Evolutionary conservation across 768 basidiomycete species (phyloP), one percentile per base, ranked within the genome.

Genomic region (Asterophora lycoperdoides): DNA sequence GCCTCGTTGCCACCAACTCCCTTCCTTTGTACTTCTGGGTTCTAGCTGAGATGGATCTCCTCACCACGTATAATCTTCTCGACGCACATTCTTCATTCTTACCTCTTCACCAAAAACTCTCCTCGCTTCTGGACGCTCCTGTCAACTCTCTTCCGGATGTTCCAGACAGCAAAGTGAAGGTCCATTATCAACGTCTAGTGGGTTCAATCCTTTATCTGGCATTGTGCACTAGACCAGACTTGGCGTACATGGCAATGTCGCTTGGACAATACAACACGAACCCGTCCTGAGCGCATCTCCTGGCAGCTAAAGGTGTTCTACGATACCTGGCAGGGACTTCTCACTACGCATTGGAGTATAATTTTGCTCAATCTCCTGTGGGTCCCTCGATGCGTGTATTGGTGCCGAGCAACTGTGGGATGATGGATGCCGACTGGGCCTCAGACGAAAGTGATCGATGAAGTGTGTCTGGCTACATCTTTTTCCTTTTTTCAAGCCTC

Each of bases 341-440:
- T 1, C 55, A 66, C 18, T 47, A 48, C 4, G 29, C 44, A 0
- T 43, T 69, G 1, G 54, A 55, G 10, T 68, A 58, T 28, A 49
- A 44, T 14, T 44, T 38, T 29, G 6, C 8, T 20, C 33, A 44
- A 11, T 10, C 19, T 18, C 35, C n/a, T 1, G 19, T 28, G 20
- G n/a, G 39, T 5, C 5, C 38, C 30, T 35, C 41, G 1, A 13
- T 14, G 7, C 2, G 28, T 4, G 13, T 49, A 2, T 9, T 44
- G 8, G 26, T 43, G 36, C 41, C 28, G 11, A 19, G 13, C n/a
- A 44, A 35, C 23, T 45, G 44, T 34, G 53, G 57, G 3, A 68
- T 53, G 43, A 52, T 53, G 9, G 68, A 73, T 46, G 59, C 68
- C 0, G 70, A 72, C 49, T 70, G 61, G 61, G 69, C 58, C 4